Percentiles rank a stretch among this genome's conserved stretches.
Conservation (phyloP, 306 rosid genomes). For the Trifolium pratense region DNA sequence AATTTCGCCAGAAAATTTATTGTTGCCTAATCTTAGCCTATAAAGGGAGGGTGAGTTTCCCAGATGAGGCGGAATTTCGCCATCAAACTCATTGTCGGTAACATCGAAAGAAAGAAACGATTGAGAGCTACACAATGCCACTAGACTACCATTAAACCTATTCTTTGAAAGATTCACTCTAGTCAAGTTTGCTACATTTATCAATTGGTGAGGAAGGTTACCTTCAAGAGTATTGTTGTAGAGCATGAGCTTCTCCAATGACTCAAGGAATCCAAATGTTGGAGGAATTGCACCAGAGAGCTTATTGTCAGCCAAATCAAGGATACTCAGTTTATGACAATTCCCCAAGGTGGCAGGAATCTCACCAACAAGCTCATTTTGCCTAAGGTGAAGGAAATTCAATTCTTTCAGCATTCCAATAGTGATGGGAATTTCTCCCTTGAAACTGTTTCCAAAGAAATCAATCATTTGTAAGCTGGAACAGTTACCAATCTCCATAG, state of each 20-base stretch:
- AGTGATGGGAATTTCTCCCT: conserved; percentile 74
- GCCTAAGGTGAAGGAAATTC: conserved; percentile 86
- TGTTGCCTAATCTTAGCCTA: conserved; percentile 80
- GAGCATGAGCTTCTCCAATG: conserved; percentile 78
- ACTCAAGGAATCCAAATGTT: conserved; percentile 61
- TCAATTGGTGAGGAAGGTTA: conserved; percentile 71
- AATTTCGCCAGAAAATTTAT: conserved; percentile 74
- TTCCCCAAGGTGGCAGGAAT: conserved; percentile 86
- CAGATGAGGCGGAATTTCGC: conserved; percentile 71
- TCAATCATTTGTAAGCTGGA: conserved; percentile 83
- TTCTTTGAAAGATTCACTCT: conserved; percentile 83
- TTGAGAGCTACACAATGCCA: conserved; percentile 64
- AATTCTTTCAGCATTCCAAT: conserved; percentile 75
- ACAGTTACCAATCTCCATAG: conserved; percentile 85
- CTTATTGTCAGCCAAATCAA: conserved; percentile 86
- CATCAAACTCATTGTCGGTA: conserved; percentile 65
- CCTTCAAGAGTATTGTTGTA: conserved; percentile 98
- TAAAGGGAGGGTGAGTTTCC: conserved; percentile 74
- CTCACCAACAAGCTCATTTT: conserved; percentile 77
- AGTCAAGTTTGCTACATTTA: conserved; percentile 66
- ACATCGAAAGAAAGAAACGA: conserved; percentile 83
- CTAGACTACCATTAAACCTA: conserved; percentile 78
- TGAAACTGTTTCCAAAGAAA: conserved; percentile 77
- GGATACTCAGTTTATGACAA: conserved; percentile 65
- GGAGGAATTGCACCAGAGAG: conserved; percentile 78